Evolutionary conservation across 257 asterid species (phyloP).

Genomic region (Solanum etuberosum): DNA sequence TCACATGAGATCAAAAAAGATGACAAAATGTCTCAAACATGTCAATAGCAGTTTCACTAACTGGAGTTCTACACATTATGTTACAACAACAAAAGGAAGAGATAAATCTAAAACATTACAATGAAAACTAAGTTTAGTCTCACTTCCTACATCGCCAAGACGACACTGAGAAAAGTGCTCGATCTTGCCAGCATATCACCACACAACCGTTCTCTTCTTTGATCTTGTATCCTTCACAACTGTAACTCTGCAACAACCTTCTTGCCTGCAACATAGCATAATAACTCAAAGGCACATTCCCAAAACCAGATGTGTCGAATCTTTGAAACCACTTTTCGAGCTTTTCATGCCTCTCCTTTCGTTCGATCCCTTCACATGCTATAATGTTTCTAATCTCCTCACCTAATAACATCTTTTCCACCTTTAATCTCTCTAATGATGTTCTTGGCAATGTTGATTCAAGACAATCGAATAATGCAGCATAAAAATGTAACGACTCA

Average conservation of each 20-base stretch:
- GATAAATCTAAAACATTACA: neutral
- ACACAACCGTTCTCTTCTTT: constrained; percentile 71
- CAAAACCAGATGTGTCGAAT: constrained; percentile 56
- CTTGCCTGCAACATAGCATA: constrained; percentile 84
- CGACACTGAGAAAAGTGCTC: constrained; percentile 69
- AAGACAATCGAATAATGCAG: constrained; percentile 82
- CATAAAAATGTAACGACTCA: constrained; percentile 64
- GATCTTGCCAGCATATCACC: constrained; percentile 92
- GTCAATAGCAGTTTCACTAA: neutral
- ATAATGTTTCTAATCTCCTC: constrained; percentile 83
- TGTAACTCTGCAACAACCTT: constrained; percentile 52
- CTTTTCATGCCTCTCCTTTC: constrained; percentile 84
- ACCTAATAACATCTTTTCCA: constrained; percentile 79
- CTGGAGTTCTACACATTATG: neutral
- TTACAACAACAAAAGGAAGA: neutral
- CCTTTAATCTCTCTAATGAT: constrained; percentile 61
- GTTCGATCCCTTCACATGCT: constrained; percentile 75
- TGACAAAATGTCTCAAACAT: neutral
- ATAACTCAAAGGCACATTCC: constrained; percentile 60
- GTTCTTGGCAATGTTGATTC: constrained; percentile 70
- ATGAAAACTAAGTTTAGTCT: neutral
- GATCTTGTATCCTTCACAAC: constrained; percentile 84
- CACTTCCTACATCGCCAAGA: constrained; percentile 83
- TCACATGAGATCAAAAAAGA: neutral
- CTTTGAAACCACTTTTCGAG: constrained; percentile 79